Percentiles rank a stretch among this genome's conserved stretches.
phyloP scores from a whole-genome alignment of 768 basidiomycete genomes.

The Galerina sulciceps region DNA sequence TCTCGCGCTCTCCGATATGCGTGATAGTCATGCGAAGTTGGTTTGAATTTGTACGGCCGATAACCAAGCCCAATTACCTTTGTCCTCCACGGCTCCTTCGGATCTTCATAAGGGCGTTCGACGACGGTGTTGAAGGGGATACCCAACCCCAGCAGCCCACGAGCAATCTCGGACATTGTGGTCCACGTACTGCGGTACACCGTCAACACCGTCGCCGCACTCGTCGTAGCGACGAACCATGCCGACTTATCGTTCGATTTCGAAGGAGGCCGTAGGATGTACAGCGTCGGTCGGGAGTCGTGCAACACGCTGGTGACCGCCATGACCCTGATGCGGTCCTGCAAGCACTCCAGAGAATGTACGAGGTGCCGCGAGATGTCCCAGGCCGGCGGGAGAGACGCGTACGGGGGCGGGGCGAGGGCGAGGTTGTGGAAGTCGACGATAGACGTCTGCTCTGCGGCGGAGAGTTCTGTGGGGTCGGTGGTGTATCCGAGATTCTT shows the following conservation, averaged over 20 bases:
- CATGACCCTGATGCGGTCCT: background rate
- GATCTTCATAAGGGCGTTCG: background rate
- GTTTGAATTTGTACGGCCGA: background rate
- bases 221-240: background rate
- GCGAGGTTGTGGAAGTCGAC: no score
- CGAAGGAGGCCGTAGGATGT: background rate
- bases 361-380: background rate
- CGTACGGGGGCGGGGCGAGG: no score
- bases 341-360: background rate
- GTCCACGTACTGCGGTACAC: background rate
- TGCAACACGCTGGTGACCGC: background rate
- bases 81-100: background rate
- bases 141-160: background rate
- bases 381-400: no score
- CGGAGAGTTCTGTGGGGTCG: no score
- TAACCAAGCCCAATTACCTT: background rate
- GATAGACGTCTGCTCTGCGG: no score
- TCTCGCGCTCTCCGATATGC: background rate
- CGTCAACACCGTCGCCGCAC: background rate
- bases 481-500: no score
- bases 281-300: background rate
- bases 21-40: background rate
- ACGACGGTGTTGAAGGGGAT: background rate
- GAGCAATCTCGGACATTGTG: background rate
- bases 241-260: background rate